Conservation (phyloP, 768 basidiomycete species). For the Serendipita sp. region DNA sequence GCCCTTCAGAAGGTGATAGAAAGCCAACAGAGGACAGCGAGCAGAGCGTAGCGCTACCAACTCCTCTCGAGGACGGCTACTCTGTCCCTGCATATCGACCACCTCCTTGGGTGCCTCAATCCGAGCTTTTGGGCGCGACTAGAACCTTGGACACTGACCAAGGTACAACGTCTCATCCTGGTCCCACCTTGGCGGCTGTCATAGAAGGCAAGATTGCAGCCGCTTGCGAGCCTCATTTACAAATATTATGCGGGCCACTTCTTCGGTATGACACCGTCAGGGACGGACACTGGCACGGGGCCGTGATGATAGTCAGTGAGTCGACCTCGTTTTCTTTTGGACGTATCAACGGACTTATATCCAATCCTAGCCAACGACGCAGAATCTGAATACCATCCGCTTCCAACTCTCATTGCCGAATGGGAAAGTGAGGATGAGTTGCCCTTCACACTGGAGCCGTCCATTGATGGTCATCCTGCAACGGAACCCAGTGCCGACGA, state of each 20-base stretch:
- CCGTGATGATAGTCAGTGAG: constrained; percentile 76
- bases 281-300: constrained; percentile 72
- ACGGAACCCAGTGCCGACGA: background rate
- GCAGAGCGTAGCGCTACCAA: background rate
- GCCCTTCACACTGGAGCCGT: background rate
- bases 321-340: constrained; percentile 16
- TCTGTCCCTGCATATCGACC: background rate
- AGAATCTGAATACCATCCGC: constrained; percentile 62
- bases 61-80: background rate
- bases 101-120: background rate
- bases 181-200: background rate
- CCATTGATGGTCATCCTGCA: background rate
- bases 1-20: background rate
- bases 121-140: background rate
- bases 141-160: background rate
- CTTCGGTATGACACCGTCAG: constrained; percentile 83
- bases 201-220: background rate
- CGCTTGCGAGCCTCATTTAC: constrained; percentile 43
- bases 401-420: constrained; percentile 49
- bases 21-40: background rate
- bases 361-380: constrained; percentile 46
- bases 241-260: constrained; percentile 89
- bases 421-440: constrained; percentile 36
- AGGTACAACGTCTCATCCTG: background rate
- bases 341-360: background rate